Conservation (phyloP, 257 asterid genomes). For the Scutellaria baicalensis region DNA sequence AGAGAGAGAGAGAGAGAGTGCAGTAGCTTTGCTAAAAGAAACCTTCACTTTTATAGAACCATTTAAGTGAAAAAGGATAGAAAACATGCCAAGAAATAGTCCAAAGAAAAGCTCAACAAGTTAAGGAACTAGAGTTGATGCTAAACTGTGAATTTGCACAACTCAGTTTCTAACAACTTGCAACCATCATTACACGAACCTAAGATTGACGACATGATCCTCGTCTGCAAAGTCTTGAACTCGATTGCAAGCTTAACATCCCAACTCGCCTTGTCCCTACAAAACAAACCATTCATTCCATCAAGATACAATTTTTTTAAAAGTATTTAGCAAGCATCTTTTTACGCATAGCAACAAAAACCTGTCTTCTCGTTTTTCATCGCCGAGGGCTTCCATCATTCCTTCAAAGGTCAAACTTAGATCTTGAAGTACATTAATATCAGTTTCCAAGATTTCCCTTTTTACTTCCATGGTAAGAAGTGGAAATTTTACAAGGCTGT, state of each 20-base stretch:
- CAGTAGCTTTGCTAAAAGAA: not conserved
- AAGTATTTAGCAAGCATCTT: not conserved
- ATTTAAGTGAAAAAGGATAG: not conserved
- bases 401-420: conserved; percentile 55
- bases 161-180: conserved; percentile 46
- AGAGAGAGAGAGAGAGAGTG: not conserved
- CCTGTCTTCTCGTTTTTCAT: conserved; percentile 46
- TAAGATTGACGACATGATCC: conserved; percentile 56
- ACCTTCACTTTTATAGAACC: not conserved
- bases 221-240: conserved; percentile 54
- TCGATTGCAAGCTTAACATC: conserved; percentile 71
- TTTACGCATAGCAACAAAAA: conserved; percentile 10
- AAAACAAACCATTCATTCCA: not conserved
- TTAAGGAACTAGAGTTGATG: not conserved
- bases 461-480: not conserved
- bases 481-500: conserved; percentile 32
- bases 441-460: conserved; percentile 51
- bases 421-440: conserved; percentile 47
- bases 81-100: not conserved
- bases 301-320: not conserved
- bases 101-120: not conserved
- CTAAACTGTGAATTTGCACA: conserved; percentile 19
- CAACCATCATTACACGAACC: conserved; percentile 60
- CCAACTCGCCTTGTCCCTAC: conserved; percentile 52
- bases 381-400: conserved; percentile 54